Evolutionary conservation across 768 basidiomycete species (phyloP).

Genomic region (Agaricus sinodeliciosus): DNA sequence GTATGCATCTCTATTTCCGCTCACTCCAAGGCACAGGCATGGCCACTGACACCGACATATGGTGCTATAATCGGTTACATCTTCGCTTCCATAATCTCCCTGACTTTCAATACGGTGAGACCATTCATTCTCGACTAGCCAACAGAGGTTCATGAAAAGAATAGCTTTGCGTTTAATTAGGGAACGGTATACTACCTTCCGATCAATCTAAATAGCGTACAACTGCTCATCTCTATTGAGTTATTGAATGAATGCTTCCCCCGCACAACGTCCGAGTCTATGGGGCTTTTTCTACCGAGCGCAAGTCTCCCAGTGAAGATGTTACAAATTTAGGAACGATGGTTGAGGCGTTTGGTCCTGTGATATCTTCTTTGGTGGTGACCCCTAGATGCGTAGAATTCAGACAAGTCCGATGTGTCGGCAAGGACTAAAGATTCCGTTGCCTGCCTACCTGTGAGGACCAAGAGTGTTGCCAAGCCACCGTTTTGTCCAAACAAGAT

Average conservation of each 20-base stretch:
- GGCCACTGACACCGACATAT: constrained; percentile 75
- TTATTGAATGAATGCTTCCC: constrained; percentile 2
- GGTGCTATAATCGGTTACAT: constrained; percentile 68
- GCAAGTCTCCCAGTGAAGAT: constrained; percentile 75
- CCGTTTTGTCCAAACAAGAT: constrained; percentile 89
- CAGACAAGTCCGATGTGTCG: background rate
- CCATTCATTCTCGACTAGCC: constrained; percentile 33
- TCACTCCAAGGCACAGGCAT: constrained; percentile 44
- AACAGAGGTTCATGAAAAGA: no score
- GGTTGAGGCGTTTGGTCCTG: constrained; percentile 59
- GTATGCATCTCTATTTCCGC: background rate
- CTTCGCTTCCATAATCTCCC: constrained; percentile 46
- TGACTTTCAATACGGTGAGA: constrained; percentile 35
- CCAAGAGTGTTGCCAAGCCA: constrained; percentile 74
- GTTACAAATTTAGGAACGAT: constrained; percentile 82
- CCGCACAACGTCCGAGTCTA: background rate
- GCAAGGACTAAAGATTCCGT: background rate
- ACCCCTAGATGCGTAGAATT: constrained; percentile 47
- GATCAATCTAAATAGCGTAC: background rate
- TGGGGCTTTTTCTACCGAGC: constrained; percentile 24
- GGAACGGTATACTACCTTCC: background rate
- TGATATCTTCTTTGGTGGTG: constrained; percentile 66
- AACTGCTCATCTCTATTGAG: background rate
- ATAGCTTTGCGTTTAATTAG: background rate
- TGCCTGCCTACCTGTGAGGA: constrained; percentile 36